Conservation (phyloP, 2,329 filamentous ascomycete species). For the Aspergillus neotritici region DNA sequence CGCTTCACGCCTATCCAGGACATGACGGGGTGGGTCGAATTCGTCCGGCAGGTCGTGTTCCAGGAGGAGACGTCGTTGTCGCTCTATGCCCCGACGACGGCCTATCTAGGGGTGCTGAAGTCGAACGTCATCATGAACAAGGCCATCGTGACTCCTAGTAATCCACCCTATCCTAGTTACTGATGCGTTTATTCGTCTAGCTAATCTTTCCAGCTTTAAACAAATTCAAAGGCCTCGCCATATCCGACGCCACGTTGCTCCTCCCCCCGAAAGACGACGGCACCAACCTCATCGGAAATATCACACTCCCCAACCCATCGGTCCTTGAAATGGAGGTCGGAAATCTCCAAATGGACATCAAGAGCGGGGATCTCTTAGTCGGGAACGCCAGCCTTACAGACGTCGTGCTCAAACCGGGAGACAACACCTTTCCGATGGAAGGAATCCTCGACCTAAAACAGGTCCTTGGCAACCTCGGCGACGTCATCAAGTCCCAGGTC, state of each 20-base stretch:
- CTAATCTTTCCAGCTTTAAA: constrained; percentile 13
- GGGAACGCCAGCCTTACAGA: constrained; percentile 16
- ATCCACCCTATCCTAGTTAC: constrained; percentile 12
- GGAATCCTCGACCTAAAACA: constrained; percentile 14
- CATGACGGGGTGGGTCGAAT: background rate
- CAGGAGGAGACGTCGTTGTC: constrained; percentile 14
- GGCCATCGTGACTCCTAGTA: constrained; percentile 15
- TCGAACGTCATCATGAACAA: constrained; percentile 11
- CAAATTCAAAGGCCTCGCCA: constrained; percentile 15
- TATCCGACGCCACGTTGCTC: constrained; percentile 16
- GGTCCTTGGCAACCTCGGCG: constrained; percentile 11
- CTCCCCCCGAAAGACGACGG: constrained; percentile 16
- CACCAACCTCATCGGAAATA: constrained; percentile 18
- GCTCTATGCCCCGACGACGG: constrained; percentile 10
- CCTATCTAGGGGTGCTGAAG: constrained; percentile 12
- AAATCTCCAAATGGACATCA: constrained; percentile 16
- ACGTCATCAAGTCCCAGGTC: constrained; percentile 14
- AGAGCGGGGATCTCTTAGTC: constrained; percentile 14
- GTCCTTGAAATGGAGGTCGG: constrained; percentile 19
- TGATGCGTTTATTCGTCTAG: background rate
- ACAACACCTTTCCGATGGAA: constrained; percentile 16
- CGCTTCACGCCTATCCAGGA: too few species aligned
- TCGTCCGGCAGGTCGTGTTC: constrained; percentile 13
- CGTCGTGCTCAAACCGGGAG: constrained; percentile 16
- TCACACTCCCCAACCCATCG: constrained; percentile 18